Evolutionary conservation across 129 eudicot genomes (phyloP).

Genomic region (Flaveria robusta): DNA sequence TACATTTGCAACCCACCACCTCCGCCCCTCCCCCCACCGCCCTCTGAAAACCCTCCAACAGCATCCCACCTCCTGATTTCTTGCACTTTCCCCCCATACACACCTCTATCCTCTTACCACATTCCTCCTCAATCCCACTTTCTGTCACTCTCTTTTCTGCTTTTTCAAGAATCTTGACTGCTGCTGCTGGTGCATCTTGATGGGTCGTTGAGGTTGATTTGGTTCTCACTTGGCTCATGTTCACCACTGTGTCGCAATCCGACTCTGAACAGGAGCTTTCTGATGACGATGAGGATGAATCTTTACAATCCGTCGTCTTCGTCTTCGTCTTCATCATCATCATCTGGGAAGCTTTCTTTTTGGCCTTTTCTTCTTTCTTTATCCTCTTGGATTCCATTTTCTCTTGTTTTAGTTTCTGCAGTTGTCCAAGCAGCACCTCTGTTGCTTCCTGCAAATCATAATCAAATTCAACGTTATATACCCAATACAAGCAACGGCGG

Average conservation of each 20-base stretch:
- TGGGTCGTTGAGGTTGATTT: neutral
- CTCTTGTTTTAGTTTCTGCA: constrained; percentile 62
- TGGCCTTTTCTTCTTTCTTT: constrained; percentile 58
- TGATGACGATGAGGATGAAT: constrained; percentile 47
- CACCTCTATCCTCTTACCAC: constrained; percentile 65
- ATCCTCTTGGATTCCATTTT: constrained; percentile 54
- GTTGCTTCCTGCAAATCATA: constrained; percentile 66
- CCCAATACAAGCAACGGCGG: too few relatives aligned
- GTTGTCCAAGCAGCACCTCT: constrained; percentile 51
- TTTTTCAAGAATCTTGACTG: neutral
- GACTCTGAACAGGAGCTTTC: constrained; percentile 63
- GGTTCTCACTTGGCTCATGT: constrained; percentile 45
- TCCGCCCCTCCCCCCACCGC: constrained; percentile 53
- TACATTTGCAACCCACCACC: constrained; percentile 85
- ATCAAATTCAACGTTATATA: too few relatives aligned
- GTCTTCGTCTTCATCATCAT: constrained; percentile 28
- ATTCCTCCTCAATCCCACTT: neutral
- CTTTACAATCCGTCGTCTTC: constrained; percentile 35
- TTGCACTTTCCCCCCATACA: constrained; percentile 98
- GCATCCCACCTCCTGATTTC: constrained; percentile 63
- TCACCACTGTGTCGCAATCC: constrained; percentile 57
- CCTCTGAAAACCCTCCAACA: constrained; percentile 60
- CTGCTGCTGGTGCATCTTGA: constrained; percentile 14
- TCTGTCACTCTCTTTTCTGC: neutral
- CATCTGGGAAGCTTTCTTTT: constrained; percentile 37